Conservation (phyloP, 176 grass and related monocot genomes). For the Olyra latifolia region DNA sequence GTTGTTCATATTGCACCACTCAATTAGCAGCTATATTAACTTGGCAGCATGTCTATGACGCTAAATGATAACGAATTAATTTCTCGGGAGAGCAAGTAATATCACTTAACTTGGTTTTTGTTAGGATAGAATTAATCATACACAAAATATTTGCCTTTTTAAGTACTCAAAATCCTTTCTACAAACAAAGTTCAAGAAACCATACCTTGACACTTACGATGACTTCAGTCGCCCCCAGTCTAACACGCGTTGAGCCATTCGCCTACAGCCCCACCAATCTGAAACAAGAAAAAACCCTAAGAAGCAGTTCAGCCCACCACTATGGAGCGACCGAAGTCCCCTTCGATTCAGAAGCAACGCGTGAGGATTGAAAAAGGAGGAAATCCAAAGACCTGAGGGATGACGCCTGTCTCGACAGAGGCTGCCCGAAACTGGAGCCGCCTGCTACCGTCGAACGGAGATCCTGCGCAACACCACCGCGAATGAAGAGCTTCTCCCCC, state of each 20-base stretch:
- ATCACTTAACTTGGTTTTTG: too few species aligned
- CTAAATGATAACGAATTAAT: too few species aligned
- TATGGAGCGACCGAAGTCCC: too few species aligned
- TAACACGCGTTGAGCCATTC: constrained; percentile 72
- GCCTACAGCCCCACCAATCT: constrained; percentile 46
- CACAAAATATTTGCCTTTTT: too few species aligned
- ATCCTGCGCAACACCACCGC: constrained; percentile 66
- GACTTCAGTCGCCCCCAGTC: constrained; percentile 75
- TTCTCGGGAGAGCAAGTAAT: too few species aligned
- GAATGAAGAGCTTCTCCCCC: constrained; percentile 79
- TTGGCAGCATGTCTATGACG: too few species aligned
- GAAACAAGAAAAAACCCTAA: neutral
- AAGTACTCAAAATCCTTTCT: too few species aligned
- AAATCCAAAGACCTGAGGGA: constrained; percentile 58
- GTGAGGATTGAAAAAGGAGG: neutral
- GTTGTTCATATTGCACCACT: neutral
- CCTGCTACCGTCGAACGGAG: constrained; percentile 69
- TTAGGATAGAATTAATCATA: too few species aligned
- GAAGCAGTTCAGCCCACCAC: neutral
- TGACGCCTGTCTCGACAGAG: constrained; percentile 74
- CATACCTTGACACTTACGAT: constrained; percentile 88
- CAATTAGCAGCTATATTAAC: too few species aligned
- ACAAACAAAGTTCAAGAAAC: neutral
- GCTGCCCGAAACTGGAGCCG: constrained; percentile 67
- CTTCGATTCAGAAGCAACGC: neutral